Evolutionary conservation across 2,329 filamentous ascomycete genomes (phyloP).

Genomic region (Pseudogymnoascus sp.): DNA sequence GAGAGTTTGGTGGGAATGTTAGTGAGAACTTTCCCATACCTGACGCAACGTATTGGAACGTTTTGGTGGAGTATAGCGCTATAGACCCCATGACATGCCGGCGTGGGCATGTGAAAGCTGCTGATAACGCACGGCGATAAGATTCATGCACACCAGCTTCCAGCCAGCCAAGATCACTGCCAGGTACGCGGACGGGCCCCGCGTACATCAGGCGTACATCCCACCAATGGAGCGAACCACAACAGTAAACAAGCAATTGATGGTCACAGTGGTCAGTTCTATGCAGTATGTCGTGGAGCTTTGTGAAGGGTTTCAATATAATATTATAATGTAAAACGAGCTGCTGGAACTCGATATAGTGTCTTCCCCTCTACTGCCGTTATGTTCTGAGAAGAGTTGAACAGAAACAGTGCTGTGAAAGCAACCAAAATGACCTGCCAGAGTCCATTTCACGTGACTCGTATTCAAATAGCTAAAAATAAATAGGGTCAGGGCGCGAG

Average conservation of each 20-base stretch:
- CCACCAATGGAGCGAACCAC: not conserved
- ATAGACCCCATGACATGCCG: slow-evolving; percentile 1
- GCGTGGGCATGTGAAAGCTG: slow-evolving; percentile 1
- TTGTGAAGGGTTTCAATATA: not conserved
- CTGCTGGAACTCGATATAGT: not conserved
- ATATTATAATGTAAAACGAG: not conserved
- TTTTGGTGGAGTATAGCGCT: not conserved
- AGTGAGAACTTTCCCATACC: slow-evolving; percentile 7
- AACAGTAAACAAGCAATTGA: not conserved
- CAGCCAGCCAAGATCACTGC: not conserved
- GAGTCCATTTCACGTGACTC: not conserved
- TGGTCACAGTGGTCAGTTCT: not conserved
- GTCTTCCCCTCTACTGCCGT: not conserved
- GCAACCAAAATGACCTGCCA: not conserved
- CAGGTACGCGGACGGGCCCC: not conserved
- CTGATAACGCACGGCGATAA: slow-evolving; percentile 7
- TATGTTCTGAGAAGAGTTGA: not conserved
- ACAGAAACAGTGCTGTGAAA: not conserved
- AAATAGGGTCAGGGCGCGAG: not conserved
- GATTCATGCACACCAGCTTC: not conserved
- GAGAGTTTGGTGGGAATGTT: not conserved
- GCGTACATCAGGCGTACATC: not conserved
- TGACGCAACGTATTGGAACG: slow-evolving; percentile 1
- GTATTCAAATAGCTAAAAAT: slow-evolving; percentile 3
- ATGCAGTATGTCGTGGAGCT: not conserved